A percentile compares a stretch with the other conserved stretches of the same genome.
phyloP scores from a whole-genome alignment of 2,329 filamentous ascomycete genomes.

The Diaporthe humulicola region DNA sequence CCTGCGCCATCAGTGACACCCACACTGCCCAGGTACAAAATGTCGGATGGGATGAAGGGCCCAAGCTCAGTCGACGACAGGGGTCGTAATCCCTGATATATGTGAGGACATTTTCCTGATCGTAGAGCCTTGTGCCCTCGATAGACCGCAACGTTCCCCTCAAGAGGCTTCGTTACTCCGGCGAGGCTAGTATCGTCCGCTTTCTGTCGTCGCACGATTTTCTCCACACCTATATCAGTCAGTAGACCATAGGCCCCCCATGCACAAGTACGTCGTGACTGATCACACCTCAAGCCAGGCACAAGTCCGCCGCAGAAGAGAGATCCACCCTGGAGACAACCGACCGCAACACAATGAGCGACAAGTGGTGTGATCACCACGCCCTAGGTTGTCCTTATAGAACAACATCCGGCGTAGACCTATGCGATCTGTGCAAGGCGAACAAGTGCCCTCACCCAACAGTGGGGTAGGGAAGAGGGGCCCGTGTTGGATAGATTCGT shows the following conservation, averaged over 20 bases:
- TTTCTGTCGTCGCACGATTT: neutral
- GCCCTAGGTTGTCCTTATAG: conserved; percentile 35
- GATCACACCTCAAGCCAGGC: neutral
- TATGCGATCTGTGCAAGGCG: conserved; percentile 37
- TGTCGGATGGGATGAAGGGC: conserved; percentile 28
- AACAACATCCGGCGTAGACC: conserved; percentile 30
- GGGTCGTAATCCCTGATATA: conserved; percentile 36
- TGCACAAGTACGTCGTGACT: neutral
- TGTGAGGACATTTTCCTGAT: conserved; percentile 12
- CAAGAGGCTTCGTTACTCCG: conserved; percentile 5
- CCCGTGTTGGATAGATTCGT: neutral
- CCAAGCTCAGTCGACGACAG: conserved; percentile 35
- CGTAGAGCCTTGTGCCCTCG: conserved; percentile 14
- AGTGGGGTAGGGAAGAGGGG: neutral
- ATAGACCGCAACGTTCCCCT: conserved; percentile 7
- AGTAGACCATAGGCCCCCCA: neutral
- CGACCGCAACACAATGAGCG: conserved; percentile 30
- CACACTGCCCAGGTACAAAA: conserved; percentile 27
- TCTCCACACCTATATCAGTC: neutral
- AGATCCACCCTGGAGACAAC: neutral
- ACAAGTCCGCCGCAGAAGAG: neutral
- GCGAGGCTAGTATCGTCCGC: neutral
- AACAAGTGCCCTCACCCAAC: conserved; percentile 31
- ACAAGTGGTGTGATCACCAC: conserved; percentile 38
- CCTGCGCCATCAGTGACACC: conserved; percentile 33